Conservation (phyloP, 1,139 yeast species). For the Pichia inconspicua region DNA sequence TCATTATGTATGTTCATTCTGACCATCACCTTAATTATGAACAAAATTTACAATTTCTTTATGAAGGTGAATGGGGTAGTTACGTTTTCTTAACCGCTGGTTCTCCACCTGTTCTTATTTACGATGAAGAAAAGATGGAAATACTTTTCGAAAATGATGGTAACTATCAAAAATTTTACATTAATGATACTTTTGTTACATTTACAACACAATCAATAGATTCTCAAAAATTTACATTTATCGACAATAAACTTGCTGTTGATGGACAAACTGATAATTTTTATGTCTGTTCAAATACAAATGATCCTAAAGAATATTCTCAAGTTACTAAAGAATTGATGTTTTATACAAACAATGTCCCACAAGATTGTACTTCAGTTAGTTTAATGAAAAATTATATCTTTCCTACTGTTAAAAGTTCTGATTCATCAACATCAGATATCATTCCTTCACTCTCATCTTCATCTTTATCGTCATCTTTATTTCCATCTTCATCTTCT, state of each 20-base stretch:
- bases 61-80: constrained; percentile 53
- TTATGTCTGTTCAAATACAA: constrained; percentile 25
- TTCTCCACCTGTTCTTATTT: constrained; percentile 8
- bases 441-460: background rate
- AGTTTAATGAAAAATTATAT: constrained; percentile 4
- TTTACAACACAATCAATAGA: constrained; percentile 12
- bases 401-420: background rate
- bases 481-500: background rate
- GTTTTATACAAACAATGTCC: constrained; percentile 19
- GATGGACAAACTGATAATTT: constrained; percentile 21
- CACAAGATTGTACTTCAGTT: constrained; percentile 16
- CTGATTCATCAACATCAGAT: background rate
- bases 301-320: constrained; percentile 24
- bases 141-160: constrained; percentile 3
- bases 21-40: constrained; percentile 22
- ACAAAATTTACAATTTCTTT: constrained; percentile 29
- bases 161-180: constrained; percentile 7
- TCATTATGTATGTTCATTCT: constrained; percentile 20
- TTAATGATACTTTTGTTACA: constrained; percentile 9
- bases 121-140: constrained; percentile 5
- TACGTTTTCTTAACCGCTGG: constrained; percentile 33
- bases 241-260: constrained; percentile 19
- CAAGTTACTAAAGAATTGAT: constrained; percentile 16
- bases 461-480: too few species aligned
- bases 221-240: constrained; percentile 11